Conservation (phyloP, 768 basidiomycete species). For the Pholiota microspora region DNA sequence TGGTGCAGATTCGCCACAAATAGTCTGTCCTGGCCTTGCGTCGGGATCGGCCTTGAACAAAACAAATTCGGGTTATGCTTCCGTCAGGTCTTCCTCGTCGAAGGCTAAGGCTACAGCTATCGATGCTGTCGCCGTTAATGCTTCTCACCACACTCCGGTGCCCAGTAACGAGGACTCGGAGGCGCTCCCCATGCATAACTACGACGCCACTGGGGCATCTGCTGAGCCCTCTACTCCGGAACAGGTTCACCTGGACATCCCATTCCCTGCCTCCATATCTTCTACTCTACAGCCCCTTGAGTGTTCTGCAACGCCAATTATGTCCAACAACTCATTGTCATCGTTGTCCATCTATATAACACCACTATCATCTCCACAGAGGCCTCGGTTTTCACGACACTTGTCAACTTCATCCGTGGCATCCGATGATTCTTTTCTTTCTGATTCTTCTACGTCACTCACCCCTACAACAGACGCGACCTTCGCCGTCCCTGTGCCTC, state of each 20-base stretch:
- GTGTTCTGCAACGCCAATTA: background rate
- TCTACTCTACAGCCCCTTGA: background rate
- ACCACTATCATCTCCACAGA: background rate
- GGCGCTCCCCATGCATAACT: background rate
- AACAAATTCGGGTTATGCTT: background rate
- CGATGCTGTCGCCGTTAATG: background rate
- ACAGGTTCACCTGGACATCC: background rate
- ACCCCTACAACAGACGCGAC: slow-evolving; percentile 11
- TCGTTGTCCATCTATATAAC: background rate
- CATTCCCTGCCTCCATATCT: background rate
- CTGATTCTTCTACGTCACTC: slow-evolving; percentile 8
- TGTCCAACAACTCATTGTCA: background rate
- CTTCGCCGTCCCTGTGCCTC: slow-evolving; percentile 7
- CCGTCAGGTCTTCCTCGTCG: background rate
- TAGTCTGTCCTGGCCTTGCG: background rate
- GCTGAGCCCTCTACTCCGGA: background rate
- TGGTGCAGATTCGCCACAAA: no score
- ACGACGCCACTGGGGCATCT: background rate
- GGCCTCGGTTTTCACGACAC: background rate
- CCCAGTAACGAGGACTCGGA: no score
- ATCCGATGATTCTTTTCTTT: slow-evolving; percentile 1
- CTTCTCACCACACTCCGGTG: background rate
- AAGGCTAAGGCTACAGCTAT: background rate
- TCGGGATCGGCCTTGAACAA: background rate
- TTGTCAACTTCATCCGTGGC: slow-evolving; percentile 4